Evolutionary conservation across 139 green algal species (phyloP).

Genomic region (Haematococcus lacustris): DNA sequence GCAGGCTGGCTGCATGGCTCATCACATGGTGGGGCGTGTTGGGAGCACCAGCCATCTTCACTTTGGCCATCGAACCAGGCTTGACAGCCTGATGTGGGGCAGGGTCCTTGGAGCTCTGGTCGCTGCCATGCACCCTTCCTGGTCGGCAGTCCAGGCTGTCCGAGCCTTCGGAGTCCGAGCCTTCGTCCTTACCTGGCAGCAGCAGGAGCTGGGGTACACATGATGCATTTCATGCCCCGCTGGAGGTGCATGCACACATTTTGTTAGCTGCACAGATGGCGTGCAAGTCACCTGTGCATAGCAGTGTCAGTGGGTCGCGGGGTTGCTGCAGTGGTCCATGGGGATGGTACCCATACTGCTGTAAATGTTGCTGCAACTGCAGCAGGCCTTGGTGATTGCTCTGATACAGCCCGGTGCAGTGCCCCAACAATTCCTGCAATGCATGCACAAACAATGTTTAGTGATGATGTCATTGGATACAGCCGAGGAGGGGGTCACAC

Average conservation of each 20-base stretch:
- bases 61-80: not conserved
- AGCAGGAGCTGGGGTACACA: not conserved
- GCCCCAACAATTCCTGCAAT: not conserved
- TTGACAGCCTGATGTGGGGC: not conserved
- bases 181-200: not conserved
- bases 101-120: not conserved
- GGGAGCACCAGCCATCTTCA: not conserved
- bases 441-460: not conserved
- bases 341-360: not conserved
- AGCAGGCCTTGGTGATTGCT: not conserved
- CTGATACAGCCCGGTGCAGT: not conserved
- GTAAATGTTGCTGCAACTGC: not conserved
- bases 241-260: not conserved
- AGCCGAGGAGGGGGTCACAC: not conserved
- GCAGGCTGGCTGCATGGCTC: not conserved
- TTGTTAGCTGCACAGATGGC: not conserved
- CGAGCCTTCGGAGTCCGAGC: not conserved
- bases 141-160: not conserved
- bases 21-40: not conserved
- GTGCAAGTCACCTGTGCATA: not conserved
- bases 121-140: not conserved
- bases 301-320: not conserved
- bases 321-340: not conserved
- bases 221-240: not conserved
- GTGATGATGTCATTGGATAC: not conserved